Percentiles rank a stretch among this genome's conserved stretches.
phyloP scores from a whole-genome alignment of 345 rosid species.

The Eucalyptus cloeziana region DNA sequence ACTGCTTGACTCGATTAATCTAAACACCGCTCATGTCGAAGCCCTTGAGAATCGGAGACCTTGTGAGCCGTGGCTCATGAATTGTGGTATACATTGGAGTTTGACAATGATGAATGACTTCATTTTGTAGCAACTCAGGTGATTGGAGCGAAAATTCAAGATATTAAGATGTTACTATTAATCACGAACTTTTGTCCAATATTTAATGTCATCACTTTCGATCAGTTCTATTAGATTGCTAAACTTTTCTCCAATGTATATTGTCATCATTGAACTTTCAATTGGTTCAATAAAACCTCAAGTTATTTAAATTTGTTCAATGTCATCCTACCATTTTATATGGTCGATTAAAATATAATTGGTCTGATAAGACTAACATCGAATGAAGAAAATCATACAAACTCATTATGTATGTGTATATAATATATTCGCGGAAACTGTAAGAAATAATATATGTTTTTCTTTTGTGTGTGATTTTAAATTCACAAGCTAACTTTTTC shows the following conservation, averaged over 20 bases:
- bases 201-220: background rate
- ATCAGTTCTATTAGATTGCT: background rate
- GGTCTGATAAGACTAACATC: fast-evolving
- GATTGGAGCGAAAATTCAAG: background rate
- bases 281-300: background rate
- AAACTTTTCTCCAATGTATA: background rate
- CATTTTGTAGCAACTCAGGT: background rate
- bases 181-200: background rate
- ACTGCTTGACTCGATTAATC: background rate
- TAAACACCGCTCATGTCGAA: fast-evolving
- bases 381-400: background rate
- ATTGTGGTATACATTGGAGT: background rate
- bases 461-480: background rate
- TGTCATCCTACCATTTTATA: background rate
- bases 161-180: background rate
- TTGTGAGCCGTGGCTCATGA: background rate
- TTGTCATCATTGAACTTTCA: background rate
- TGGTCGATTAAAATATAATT: background rate
- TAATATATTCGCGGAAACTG: fast-evolving
- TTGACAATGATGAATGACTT: background rate
- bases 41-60: background rate
- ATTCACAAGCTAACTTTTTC: fast-evolving
- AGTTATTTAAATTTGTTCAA: background rate
- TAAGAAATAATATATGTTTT: background rate
- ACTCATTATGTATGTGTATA: background rate